Evolutionary conservation across 371 early-diverging fungal genomes (phyloP).

Genomic region (Funneliformis caledonium): DNA sequence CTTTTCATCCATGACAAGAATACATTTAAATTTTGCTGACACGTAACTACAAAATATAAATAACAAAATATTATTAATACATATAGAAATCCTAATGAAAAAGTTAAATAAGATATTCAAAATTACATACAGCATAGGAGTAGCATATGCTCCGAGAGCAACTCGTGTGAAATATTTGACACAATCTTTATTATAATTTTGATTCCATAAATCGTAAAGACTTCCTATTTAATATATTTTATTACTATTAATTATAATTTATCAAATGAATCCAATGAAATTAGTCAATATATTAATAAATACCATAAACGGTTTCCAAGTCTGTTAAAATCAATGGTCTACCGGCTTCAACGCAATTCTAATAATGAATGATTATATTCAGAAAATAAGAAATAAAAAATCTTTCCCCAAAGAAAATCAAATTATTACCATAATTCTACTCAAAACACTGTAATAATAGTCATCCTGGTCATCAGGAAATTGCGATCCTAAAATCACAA

Average conservation of each 20-base stretch:
- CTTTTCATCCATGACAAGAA: conserved; percentile 40
- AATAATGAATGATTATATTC: neutral
- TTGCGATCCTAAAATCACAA: conserved; percentile 40
- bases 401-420: neutral
- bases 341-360: conserved; percentile 38
- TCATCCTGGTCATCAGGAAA: conserved; percentile 38
- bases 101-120: neutral
- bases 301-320: conserved; percentile 37
- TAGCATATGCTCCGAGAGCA: conserved; percentile 34
- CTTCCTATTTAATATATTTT: conserved; percentile 17
- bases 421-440: conserved; percentile 24
- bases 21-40: conserved; percentile 28
- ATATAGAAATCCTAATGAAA: neutral
- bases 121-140: conserved; percentile 38
- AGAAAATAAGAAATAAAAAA: too few species aligned
- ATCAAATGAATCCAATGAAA: too few species aligned
- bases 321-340: conserved; percentile 38
- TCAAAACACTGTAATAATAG: conserved; percentile 35
- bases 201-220: conserved; percentile 42
- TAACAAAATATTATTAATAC: conserved; percentile 17
- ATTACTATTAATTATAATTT: conserved; percentile 11
- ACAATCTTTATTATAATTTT: conserved; percentile 23
- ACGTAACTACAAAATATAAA: neutral
- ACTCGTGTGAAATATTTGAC: conserved; percentile 30
- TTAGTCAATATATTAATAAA: conserved; percentile 8